Evolutionary conservation across 1,284 basidiomycete species (phyloP), one percentile per base, ranked within the genome.

Genomic region (Ustanciosporium gigantosporum): DNA sequence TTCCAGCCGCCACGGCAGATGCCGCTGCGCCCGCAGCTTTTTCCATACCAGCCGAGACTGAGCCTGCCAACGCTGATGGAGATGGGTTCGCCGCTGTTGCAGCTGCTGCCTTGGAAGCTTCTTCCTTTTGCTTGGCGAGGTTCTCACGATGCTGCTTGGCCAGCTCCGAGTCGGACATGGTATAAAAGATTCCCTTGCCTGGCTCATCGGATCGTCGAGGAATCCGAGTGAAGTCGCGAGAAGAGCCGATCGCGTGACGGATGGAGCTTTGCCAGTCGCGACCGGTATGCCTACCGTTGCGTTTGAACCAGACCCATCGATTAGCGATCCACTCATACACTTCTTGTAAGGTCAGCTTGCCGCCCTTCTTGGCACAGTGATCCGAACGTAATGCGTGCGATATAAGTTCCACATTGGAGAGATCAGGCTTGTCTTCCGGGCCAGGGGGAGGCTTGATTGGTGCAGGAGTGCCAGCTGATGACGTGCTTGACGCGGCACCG

Each of bases 311-410:
- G 59, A 91, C 89, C 79, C 87, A 88, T 55, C 86, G 87, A 38
- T 87, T 87, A 72, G 87, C 86, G 57, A 95, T 90, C 90, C 91
- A 95, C 44, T 85, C 85, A 74, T 90, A 91, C 40, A 95, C 91
- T 71, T 94, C 90, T 64, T 92, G 90, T 52, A 95, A 77, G 0
- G 92, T 93, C 22, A 89, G 90, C 76, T 90, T 88, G 31, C 89
- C 89, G 36, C 86, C 86, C 66, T 88, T 69, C 31, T 55, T 50
- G 25, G 27, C 32, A 19, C 61, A 67, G 20, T 57, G 56, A 20
- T 68, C 64, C 23, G 69, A 72, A 17, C 55, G 45, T 23, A 76
- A 58, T 16, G 74, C 74, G 22, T 62, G 53, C 25, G 60, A 68
- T 32, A 76, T 74, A 36, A 76, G 69, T 47, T 70, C 66, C 17